Base-by-base conservation (phyloP, 164 flowering plant genomes). In the Dillenia turbinata region DNA sequence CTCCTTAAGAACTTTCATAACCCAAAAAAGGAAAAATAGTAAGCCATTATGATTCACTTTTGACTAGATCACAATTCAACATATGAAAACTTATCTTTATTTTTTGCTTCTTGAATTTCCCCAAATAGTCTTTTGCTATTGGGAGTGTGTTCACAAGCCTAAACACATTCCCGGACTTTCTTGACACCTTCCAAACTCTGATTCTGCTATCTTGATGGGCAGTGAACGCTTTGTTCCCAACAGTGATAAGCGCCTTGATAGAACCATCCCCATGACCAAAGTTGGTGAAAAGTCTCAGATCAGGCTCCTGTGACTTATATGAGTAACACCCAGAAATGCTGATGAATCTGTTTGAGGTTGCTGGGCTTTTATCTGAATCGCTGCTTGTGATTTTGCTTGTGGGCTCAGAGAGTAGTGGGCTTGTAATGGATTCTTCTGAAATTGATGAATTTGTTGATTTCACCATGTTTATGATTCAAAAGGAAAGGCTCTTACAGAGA, bases 171-270 rank as follows among this genome's bases (percentile, higher is more conserved):
- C 89, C 97, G 0, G 92, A 82, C 43, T 85, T 78, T 48, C 82
- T 74, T 1, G 95, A 83, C 17, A 94, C 86, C 66, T 86, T 89
- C 98, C 98, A 94, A 1, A 89, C 98, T 54, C 98, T 69, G 9
- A 94, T 90, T 57, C 85, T 70, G 40, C 90, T 77, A 54, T 94
- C 98, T 61, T 94, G 97, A 63, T 94, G 98, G 9, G 97, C 98
- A 0, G 98, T 87, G 56, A 94, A 91, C 11, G 91, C 93, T 73
- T 71, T 81, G 76, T 78, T 85, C 2, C 97, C 96, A 0, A 77
- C 77, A 0, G 88, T 75, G 0, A 83, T 85, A 5, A 94, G 76
- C 14, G 97, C 95, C 66, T 91, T 94, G 1, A 91, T 96, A n/a
- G n/a, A n/a, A n/a, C n/a, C n/a, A n/a, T n/a, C n/a, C n/a, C n/a